Evolutionary conservation across 2,329 filamentous ascomycete species (phyloP), one percentile per base, ranked within the genome.

Genomic region (Fusarium vanettenii): DNA sequence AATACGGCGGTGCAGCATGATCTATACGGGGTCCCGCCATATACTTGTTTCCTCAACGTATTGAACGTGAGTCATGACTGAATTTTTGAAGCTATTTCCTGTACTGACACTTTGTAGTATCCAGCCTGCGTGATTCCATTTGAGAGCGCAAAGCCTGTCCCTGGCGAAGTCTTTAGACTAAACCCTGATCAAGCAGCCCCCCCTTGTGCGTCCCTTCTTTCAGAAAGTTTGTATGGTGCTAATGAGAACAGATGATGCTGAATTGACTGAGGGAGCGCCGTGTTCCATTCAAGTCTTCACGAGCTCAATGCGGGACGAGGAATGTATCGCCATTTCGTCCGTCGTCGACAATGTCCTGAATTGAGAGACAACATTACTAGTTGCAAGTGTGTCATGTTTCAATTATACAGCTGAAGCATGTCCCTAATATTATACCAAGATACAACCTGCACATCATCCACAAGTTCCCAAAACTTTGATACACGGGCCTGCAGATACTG

Each of bases 1-100:
- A 84, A 81, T 14, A 89, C 87, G 0, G 88, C 89, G 0, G 85
- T 87, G 1, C 81, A 80, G 20, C 87, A 90, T 75, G 89, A 91
- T 76, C 84, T 81, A 0, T 90, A 86, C 77, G 84, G 86, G 0
- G 31, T 82, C 0, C 81, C 85, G 2, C 78, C 83, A 1, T 89
- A 88, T 62, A 90, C 89, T 0, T 76, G 85, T 20, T 69, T 90
- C 33, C 84, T 84, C 78, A 91, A 90, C 68, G 25, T 89, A 10
- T 73, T 90, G 6, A 87, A 90, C 78, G 87, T 86, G 74, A 80
- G 86, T 81, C 31, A 9, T 31, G 4, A 2, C 13, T 22, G 18
- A 7, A 2, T 22, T 14, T 35, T 14, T 5, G 20, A 55, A 31
- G 43, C 10, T 14, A 25, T 25, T 35, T n/a, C 37, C 6, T 20